Conservation (phyloP, 2,329 filamentous ascomycete species). For the Diaporthe sp. region DNA sequence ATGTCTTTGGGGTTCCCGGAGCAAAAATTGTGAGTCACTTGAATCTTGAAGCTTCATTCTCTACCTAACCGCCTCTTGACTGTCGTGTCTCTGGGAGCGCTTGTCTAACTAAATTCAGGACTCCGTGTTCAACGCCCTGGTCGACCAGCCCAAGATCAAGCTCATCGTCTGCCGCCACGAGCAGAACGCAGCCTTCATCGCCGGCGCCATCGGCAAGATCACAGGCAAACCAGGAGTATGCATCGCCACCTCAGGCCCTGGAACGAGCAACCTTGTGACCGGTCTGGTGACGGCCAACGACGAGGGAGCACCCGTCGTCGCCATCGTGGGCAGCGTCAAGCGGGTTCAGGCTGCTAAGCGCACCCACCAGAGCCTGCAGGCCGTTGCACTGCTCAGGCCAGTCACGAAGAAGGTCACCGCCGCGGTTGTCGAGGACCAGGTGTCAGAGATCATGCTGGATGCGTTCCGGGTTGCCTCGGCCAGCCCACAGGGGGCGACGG, state of each 20-base stretch:
- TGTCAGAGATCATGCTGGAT: constrained; percentile 60
- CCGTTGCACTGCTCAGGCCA: constrained; percentile 58
- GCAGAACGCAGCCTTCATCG: constrained; percentile 65
- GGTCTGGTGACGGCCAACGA: constrained; percentile 62
- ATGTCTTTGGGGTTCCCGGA: constrained; percentile 63
- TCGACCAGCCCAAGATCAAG: constrained; percentile 61
- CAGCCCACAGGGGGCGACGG: constrained; percentile 58
- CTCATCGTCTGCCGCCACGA: constrained; percentile 63
- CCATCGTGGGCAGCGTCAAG: constrained; percentile 62
- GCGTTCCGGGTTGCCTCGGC: constrained; percentile 58
- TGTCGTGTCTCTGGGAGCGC: neutral
- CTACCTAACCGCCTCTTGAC: neutral
- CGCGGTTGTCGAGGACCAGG: constrained; percentile 61
- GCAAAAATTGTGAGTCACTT: constrained; percentile 53
- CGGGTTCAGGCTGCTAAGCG: constrained; percentile 58
- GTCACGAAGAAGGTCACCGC: constrained; percentile 57
- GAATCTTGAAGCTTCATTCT: neutral
- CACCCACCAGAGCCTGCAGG: constrained; percentile 61
- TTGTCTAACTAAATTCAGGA: constrained; percentile 45
- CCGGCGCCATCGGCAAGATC: constrained; percentile 60
- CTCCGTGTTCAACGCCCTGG: constrained; percentile 60
- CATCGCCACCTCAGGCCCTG: constrained; percentile 62
- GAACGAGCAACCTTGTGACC: constrained; percentile 61
- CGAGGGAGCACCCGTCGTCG: constrained; percentile 61
- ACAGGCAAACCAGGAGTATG: constrained; percentile 61